Evolutionary conservation across 352 stramenopile species (phyloP), one percentile per base, ranked within the genome.

Genomic region (Phytopythium kandeliae): DNA sequence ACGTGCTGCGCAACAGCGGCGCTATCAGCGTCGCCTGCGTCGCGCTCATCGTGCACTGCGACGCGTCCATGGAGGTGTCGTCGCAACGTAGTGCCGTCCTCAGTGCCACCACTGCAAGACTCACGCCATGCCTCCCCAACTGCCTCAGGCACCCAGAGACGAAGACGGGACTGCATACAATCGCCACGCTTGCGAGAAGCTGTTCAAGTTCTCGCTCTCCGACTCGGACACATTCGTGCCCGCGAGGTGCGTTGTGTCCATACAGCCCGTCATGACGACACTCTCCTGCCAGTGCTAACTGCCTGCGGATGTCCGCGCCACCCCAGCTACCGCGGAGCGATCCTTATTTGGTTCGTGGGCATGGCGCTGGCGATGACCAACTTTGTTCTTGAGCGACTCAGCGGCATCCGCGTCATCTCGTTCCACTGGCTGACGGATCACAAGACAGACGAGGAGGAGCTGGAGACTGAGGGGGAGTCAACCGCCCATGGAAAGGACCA

Each of bases 311-410:
- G n/a, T 21, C 3, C 44, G 41, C 4, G 28, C 22, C 17, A 12
- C n/a, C 36, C 50, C 51, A 91, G 77, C 45, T 94, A 92, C 51
- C 77, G 79, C 26, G 84, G 80, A 4, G 84, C 79, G 5, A 58
- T 90, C 37, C 71, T 92, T n/a, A 92, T 90, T 36, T 95, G 84
- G 84, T 76, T 86, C 25, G 81, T 85, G 10, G 84, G 84, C 3
- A 82, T 95, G 61, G 58, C 71, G 17, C 66, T 95, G 21, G 81
- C 82, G 3, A 89, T 86, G 51, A 89, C 81, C 7, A 95, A 92
- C 57, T 92, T 95, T 37, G 70, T 92, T 11, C 62, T 91, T 24
- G 84, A 95, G 58, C 76, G 81, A 3, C 61, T 92, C 54, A 90
- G 82, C 28, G 81, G 84, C 3, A 78, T 92, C 45, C 76, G 78